These are phyloP conservation scores for Ramaria sp. DNA, from an alignment of 768 basidiomycete genomes.

Conservation along the genomic window DNA sequence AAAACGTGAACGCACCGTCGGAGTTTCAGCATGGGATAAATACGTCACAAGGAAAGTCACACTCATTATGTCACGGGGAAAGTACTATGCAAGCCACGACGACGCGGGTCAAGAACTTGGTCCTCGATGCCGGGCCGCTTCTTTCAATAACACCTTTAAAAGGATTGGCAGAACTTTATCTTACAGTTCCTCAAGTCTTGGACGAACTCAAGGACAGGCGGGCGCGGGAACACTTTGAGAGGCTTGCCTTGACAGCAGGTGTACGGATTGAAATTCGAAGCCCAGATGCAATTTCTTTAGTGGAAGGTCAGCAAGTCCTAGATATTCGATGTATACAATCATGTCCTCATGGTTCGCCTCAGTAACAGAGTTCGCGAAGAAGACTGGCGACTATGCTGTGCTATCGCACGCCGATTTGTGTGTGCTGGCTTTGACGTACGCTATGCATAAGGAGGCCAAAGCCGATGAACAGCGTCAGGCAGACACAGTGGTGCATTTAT, in stretches of 20 bases:
- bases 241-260: constrained; percentile 63
- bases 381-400: constrained; percentile 92
- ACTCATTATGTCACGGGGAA: not conserved
- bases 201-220: constrained; percentile 82
- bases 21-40: too few relatives aligned
- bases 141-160: constrained; percentile 82
- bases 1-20: too few relatives aligned
- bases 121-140: constrained; percentile 90
- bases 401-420: constrained; percentile 86
- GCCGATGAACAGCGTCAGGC: constrained; percentile 1
- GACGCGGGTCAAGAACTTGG: constrained; percentile 44
- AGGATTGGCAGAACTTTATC: constrained; percentile 77
- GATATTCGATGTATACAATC: not conserved
- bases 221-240: constrained; percentile 79
- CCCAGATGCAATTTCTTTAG: constrained; percentile 59
- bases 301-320: constrained; percentile 42
- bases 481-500: constrained; percentile 9
- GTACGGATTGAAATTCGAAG: constrained; percentile 61
- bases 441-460: constrained; percentile 46
- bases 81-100: not conserved
- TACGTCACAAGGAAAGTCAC: too few relatives aligned
- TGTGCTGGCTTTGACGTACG: constrained; percentile 80
- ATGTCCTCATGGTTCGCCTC: not conserved
- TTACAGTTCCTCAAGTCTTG: constrained; percentile 86
- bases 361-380: constrained; percentile 90